Conservation (phyloP, 208 protist species). For the Acanthamoeba royreba region DNA sequence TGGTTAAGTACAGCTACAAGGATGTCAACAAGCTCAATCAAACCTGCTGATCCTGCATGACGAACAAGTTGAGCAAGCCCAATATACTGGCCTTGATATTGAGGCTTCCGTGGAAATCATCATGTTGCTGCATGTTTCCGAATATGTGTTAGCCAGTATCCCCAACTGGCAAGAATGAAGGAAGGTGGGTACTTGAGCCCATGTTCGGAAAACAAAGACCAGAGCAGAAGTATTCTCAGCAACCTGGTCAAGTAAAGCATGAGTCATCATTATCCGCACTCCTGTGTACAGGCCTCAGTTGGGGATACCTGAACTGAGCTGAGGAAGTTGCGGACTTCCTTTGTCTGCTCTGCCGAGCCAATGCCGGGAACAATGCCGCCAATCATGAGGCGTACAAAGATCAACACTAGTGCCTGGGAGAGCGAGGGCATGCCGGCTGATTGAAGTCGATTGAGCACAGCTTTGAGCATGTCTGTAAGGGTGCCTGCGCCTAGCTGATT, state of each 20-base stretch:
- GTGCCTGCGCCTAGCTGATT: background rate
- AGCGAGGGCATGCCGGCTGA: background rate
- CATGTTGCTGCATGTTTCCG: background rate
- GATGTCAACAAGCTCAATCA: background rate
- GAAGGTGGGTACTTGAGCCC: background rate
- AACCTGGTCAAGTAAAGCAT: background rate
- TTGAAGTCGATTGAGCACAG: background rate
- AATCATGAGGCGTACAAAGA: slow-evolving; percentile 19
- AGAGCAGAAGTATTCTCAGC: background rate
- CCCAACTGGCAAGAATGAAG: too few relatives aligned
- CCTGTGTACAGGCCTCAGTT: background rate
- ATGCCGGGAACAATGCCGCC: background rate
- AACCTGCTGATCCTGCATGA: slow-evolving; percentile 6
- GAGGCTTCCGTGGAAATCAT: slow-evolving; percentile 4
- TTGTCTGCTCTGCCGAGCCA: background rate
- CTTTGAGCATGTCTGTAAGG: slow-evolving; percentile 24
- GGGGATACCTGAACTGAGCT: background rate
- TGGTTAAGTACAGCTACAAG: background rate
- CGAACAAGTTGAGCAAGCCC: background rate
- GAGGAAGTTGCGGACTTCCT: background rate
- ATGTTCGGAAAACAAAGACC: background rate
- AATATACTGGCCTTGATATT: slow-evolving; percentile 41
- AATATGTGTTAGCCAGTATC: background rate
- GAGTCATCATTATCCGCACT: background rate
- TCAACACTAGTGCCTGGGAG: slow-evolving; percentile 1